A percentile compares a stretch with the other conserved stretches of the same genome.
Evolutionary conservation across 2,329 filamentous ascomycete genomes (phyloP).

Genomic region (Pyrenochaeta sp.): DNA sequence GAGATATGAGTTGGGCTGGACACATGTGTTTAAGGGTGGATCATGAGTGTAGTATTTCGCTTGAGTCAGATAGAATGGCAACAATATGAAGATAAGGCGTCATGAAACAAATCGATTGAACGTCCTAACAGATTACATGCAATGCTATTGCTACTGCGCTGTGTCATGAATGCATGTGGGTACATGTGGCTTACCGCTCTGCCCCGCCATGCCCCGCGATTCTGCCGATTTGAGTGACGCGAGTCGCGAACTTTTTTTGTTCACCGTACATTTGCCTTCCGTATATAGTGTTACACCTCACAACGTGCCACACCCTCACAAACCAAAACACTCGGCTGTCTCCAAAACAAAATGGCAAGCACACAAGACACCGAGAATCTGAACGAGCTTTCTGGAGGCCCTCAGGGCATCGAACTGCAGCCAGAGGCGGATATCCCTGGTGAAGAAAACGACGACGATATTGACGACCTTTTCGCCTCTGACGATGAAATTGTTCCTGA

Average conservation of each 20-base stretch:
- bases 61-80: too few relatives aligned
- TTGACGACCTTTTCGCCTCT: constrained; percentile 70
- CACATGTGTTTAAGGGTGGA: too few relatives aligned
- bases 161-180: background rate
- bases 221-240: constrained; percentile 17
- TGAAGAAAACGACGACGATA: constrained; percentile 66
- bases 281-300: background rate
- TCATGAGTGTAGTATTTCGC: too few relatives aligned
- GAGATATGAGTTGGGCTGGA: too few relatives aligned
- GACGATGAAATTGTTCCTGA: constrained; percentile 63
- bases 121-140: too few relatives aligned
- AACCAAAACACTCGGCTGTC: background rate
- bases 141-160: too few relatives aligned
- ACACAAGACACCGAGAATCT: constrained; percentile 11
- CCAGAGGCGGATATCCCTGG: background rate
- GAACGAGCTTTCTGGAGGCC: constrained; percentile 10
- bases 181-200: constrained; percentile 9
- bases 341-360: constrained; percentile 19
- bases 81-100: too few relatives aligned
- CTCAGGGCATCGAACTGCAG: constrained; percentile 11
- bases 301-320: background rate
- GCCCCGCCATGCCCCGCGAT: constrained; percentile 18
- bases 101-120: too few relatives aligned
- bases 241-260: constrained; percentile 13
- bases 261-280: background rate